Percentiles rank a stretch among this genome's conserved stretches.
These are phyloP conservation scores for Calendula officinalis DNA, from an alignment of 129 eudicot genomes.

Conservation along the genomic window DNA sequence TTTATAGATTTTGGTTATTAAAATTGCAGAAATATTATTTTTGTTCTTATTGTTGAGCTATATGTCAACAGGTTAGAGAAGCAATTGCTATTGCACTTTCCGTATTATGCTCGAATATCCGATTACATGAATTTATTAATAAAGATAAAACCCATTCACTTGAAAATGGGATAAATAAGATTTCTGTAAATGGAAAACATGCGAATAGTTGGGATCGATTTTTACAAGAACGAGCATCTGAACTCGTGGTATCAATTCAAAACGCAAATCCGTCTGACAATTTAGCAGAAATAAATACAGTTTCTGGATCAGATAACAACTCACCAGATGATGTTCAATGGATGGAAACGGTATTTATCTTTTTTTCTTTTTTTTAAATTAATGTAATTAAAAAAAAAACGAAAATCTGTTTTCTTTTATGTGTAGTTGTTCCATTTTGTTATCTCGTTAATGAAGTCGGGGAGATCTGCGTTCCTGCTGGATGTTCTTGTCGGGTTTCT, in stretches of 20 bases:
- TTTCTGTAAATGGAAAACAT: conserved; percentile 18
- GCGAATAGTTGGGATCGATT: conserved; percentile 55
- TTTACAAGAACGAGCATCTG: conserved; percentile 62
- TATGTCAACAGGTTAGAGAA: conserved; percentile 80
- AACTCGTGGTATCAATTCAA: conserved; percentile 65
- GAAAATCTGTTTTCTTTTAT: conserved; percentile 9
- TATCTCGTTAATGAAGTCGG: conserved; percentile 82
- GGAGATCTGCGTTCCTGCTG: conserved; percentile 77
- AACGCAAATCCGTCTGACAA: conserved; percentile 58
- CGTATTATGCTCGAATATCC: conserved; percentile 87
- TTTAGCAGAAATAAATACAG: conserved; percentile 32
- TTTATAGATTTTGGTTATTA: not conserved
- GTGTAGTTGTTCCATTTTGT: conserved; percentile 83
- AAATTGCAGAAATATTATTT: conserved; percentile 1
- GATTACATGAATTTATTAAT: conserved; percentile 51
- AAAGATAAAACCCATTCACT: conserved; percentile 17
- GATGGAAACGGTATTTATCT: conserved; percentile 88
- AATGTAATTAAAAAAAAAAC: not conserved
- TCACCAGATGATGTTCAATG: conserved; percentile 80
- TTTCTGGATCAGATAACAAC: conserved; percentile 50
- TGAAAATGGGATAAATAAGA: conserved; percentile 27
- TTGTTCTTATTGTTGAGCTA: conserved; percentile 6
- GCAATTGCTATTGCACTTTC: conserved; percentile 86
- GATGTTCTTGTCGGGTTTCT: conserved; percentile 89
- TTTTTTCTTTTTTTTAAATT: not conserved